Evolutionary conservation across 257 asterid genomes (phyloP), one percentile per base, ranked within the genome.

Genomic region (Forsythia suspensa): DNA sequence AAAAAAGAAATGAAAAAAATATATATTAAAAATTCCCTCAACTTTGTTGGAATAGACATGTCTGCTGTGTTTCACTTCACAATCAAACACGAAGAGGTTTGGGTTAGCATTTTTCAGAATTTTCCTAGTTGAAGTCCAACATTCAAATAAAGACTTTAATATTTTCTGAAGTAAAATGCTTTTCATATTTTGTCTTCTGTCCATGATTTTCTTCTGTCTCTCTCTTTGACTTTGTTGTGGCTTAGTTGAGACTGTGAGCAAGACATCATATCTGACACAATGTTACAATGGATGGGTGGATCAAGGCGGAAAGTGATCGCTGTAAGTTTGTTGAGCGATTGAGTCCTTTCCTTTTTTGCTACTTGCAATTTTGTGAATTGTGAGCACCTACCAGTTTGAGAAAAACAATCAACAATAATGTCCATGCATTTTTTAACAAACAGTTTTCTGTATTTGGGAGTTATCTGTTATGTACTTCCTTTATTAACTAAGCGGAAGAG

Each of bases 211-310:
- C 66, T 20, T 40, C 68, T 15, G 44, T 24, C 8, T 82, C 24
- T 44, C 8, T 37, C 73, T 66, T 29, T 52, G 37, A 46, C 13
- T 43, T n/a, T 81, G 73, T 57, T 68, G 82, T 74, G 85, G 77
- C 65, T 39, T 69, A 69, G 79, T 79, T 61, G 80, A 66, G 78
- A 71, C 66, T 39, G 8, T 16, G 77, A 71, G 76, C 18, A 75
- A 75, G 65, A 44, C 43, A 38, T 72, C 48, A 11, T 73, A 55
- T 48, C 37, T 40, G 72, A 55, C 80, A 85, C 75, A 52, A 94
- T 94, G 98, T 85, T 94, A 81, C 98, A 94, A 84, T 94, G 98
- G 98, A 91, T 91, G 98, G 98, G 98, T 77, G 98, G 98, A 85
- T 88, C 97, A 39, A 87, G 97, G 85, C 86, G 97, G 85, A 92